Evolutionary conservation across 2,329 filamentous ascomycete genomes (phyloP).

Genomic region (Hyphodiscus sp.): DNA sequence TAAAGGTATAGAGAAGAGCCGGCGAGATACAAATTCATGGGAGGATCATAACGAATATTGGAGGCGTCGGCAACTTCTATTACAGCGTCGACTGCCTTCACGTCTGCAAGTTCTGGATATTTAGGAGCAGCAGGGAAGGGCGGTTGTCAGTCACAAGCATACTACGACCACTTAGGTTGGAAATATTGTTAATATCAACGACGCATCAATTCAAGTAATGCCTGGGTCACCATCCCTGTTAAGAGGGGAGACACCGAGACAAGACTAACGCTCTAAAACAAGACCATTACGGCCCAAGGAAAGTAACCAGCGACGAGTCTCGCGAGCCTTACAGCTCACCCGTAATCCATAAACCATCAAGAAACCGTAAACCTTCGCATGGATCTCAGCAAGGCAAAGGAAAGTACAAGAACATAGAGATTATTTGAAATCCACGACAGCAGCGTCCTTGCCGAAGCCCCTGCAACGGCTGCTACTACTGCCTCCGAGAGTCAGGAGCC

Average conservation of each 20-base stretch:
- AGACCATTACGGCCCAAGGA: conserved; percentile 1
- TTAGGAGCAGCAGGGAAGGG: not conserved
- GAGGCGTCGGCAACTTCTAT: not conserved
- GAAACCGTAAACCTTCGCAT: conserved; percentile 1
- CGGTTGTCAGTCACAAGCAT: not conserved
- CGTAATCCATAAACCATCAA: not conserved
- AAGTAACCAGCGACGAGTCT: not conserved
- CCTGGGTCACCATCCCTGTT: conserved; percentile 26
- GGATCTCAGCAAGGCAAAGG: not conserved
- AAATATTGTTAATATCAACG: not conserved
- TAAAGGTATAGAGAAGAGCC: not conserved
- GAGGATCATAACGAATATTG: not conserved
- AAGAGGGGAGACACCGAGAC: conserved; percentile 27
- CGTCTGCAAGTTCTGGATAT: not conserved
- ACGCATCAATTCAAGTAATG: conserved; percentile 1
- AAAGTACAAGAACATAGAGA: conserved; percentile 13
- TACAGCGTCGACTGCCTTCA: not conserved
- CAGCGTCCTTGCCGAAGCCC: conserved; percentile 26
- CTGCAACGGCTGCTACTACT: conserved; percentile 25
- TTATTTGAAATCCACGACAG: conserved; percentile 21
- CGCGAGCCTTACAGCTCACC: not conserved
- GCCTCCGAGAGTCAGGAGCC: conserved; percentile 23
- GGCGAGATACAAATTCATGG: not conserved
- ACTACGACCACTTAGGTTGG: not conserved
- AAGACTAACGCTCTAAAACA: conserved; percentile 7